Evolutionary conservation across 306 rosid genomes (phyloP), one percentile per base, ranked within the genome.

Genomic region (Carpinus viminea): DNA sequence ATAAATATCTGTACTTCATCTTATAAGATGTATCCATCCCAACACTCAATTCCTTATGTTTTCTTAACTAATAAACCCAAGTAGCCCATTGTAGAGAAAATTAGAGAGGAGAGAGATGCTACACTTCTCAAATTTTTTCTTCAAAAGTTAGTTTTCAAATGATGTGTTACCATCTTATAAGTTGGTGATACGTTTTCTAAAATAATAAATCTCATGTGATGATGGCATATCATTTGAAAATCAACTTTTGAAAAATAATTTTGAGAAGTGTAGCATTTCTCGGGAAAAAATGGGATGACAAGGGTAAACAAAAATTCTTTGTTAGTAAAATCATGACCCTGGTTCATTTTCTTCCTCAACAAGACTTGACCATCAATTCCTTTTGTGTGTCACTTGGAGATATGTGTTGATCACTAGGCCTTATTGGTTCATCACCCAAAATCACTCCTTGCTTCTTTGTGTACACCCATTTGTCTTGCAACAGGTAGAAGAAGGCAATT

Each of bases 391-490:
- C 86, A 78, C 59, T 77, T 78, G 78, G 72, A 61, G 53, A 52
- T 50, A 31, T 70, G 50, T 72, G 75, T 82, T 87, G 74, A 71
- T 76, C 77, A 68, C 53, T 80, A 5, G 79, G 74, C 55, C 61
- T 70, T 55, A 62, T 24, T 18, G 74, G 79, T 66, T 86, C 90
- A 62, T 52, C 76, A 53, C 84, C 88, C 83, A 90, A 82, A 82
- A 41, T 73, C 59, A 84, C 86, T 77, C 92, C 87, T 87, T 89
- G 92, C 21, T 83, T 89, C 52, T 87, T 85, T 50, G 90, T 92
- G 78, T 92, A 87, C 55, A 59, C 74, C 96, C 94, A 88, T 83
- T 90, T 94, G 83, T 94, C 97, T 90, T 94, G 98, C 60, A 92
- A 82, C n/a, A 94, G 97, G 87, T 94, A 94, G 82, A 88, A 76